phyloP scores from a whole-genome alignment of 2,329 filamentous ascomycete species.

The Blastomyces gilchristii region DNA sequence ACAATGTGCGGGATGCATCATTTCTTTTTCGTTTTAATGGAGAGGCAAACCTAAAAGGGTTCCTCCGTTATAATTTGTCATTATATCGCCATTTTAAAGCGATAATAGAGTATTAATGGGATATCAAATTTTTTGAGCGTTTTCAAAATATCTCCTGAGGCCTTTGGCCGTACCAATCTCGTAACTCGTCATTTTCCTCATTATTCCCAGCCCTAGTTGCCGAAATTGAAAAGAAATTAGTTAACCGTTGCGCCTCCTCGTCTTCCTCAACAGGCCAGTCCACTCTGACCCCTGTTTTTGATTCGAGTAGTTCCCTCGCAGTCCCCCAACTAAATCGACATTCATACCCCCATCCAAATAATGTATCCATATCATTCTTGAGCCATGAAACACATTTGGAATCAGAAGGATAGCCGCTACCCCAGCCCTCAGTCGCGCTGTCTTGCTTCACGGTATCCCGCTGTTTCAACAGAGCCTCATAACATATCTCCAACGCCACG shows the following conservation, averaged over 20 bases:
- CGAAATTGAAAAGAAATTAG: constrained; percentile 58
- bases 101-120: constrained; percentile 9
- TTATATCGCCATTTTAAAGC: constrained; percentile 16
- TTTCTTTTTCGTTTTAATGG: neutral
- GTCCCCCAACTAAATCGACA: constrained; percentile 95
- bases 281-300: constrained; percentile 58
- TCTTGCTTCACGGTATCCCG: constrained; percentile 23
- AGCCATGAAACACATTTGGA: constrained; percentile 71
- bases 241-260: constrained; percentile 54
- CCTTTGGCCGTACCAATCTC: constrained; percentile 66
- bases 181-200: constrained; percentile 57
- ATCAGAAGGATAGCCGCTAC: constrained; percentile 89
- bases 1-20: constrained; percentile 1
- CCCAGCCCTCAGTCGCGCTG: constrained; percentile 52
- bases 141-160: constrained; percentile 60
- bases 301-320: constrained; percentile 81
- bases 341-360: constrained; percentile 92
- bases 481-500: constrained; percentile 72
- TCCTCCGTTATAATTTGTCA: constrained; percentile 16
- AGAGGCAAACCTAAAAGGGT: neutral
- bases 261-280: constrained; percentile 76
- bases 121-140: constrained; percentile 18
- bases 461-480: constrained; percentile 42
- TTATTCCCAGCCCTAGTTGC: constrained; percentile 29
- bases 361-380: constrained; percentile 72